phyloP scores from a whole-genome alignment of 164 flowering plant genomes.

The Platanus orientalis region DNA sequence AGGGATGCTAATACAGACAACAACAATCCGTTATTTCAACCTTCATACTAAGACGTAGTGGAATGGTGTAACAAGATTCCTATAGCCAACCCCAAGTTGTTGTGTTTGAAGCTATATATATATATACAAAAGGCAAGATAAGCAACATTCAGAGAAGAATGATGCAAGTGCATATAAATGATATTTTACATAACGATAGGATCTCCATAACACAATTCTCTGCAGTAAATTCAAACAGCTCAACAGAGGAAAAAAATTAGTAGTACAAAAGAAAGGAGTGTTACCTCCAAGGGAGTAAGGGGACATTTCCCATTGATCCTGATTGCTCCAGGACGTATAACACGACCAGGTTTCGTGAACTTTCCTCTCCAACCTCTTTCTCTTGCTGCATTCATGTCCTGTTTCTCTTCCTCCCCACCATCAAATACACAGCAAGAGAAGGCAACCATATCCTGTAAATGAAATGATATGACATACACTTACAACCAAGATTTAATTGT shows the following conservation, averaged over 20 bases:
- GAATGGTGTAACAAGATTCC: too few relatives aligned
- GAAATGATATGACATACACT: background rate
- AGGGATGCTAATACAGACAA: too few relatives aligned
- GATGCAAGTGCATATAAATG: too few relatives aligned
- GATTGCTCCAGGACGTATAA: conserved; percentile 81
- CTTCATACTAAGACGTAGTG: too few relatives aligned
- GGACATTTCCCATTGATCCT: conserved; percentile 93
- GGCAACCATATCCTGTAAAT: conserved; percentile 93
- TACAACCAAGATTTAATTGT: background rate
- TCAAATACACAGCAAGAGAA: conserved; percentile 95
- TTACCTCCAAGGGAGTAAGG: conserved; percentile 91
- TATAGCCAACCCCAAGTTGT: too few relatives aligned
- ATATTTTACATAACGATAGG: too few relatives aligned
- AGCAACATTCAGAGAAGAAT: background rate
- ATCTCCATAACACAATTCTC: background rate
- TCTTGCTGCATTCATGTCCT: conserved; percentile 84
- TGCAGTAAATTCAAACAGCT: background rate
- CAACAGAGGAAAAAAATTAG: background rate
- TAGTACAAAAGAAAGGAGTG: background rate
- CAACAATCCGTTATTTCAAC: too few relatives aligned
- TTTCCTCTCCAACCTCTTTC: conserved; percentile 97
- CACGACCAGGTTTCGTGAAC: conserved; percentile 84
- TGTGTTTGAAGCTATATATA: too few relatives aligned
- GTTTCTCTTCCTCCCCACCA: conserved; percentile 73
- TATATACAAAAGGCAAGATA: background rate